Evolutionary conservation across 768 basidiomycete species (phyloP), one percentile per base, ranked within the genome.

Genomic region (Tulasnella sp.): DNA sequence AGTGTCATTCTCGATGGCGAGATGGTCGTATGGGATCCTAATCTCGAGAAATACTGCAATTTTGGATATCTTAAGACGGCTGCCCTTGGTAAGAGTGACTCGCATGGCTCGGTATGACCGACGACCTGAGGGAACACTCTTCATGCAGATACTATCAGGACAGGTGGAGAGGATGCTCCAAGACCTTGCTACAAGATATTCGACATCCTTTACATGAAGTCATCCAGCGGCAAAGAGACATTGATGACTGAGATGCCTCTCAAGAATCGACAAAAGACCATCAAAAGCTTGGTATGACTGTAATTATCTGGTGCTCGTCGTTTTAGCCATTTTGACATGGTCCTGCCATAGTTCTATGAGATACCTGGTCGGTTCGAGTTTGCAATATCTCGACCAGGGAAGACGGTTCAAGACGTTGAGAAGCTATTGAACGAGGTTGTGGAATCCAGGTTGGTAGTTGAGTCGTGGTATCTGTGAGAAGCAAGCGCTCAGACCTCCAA

Each of bases 101-200:
- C 36, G 39, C 7, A 73, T 29, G 39, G 31, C n/a, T 49, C 29
- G 9, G 36, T 6, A n/a, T 70, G 42, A 29, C 5, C 11, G 11
- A 68, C 38, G 29, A 11, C 15, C 36, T 45, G 31, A 67, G 3
- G 12, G 25, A 17, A 34, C 39, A 42, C 19, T 7, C 3, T 34
- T 39, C 40, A 15, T 25, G 9, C 70, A 76, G 75, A 76, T 31
- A 52, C 58, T 19, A 76, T 76, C 38, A 36, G 82, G 82, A 87
- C 90, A 11, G 90, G 89, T 82, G 88, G 87, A 77, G 88, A 91
- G 58, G 83, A 89, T 74, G 90, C 88, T 78, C 93, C 95, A 58
- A 89, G 96, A 3, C 97, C 97, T 2, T 97, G 96, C 84, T 96
- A 97, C 88, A 99, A 97, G 83, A 88, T 99, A 12, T 99, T 99